phyloP scores from a whole-genome alignment of 139 green algal genomes.

The Haematococcus lacustris region DNA sequence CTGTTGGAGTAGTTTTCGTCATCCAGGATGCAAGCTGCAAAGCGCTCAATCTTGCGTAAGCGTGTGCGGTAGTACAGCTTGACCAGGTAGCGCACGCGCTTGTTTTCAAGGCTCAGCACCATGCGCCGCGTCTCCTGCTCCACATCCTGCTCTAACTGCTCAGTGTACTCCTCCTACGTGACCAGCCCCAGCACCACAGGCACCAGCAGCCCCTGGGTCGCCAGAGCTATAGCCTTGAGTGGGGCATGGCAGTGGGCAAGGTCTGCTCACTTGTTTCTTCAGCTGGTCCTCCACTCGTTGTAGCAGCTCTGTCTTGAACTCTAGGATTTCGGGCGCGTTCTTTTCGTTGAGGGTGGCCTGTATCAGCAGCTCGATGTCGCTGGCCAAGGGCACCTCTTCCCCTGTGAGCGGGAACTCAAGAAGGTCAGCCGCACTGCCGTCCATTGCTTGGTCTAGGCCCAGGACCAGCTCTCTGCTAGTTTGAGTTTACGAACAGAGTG shows the following conservation, averaged over 20 bases:
- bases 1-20: too few relatives aligned
- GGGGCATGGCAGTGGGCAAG: not conserved
- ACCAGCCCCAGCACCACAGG: not conserved
- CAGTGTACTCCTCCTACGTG: slow-evolving; percentile 6
- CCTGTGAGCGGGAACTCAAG: not conserved
- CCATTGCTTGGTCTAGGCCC: not conserved
- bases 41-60: slow-evolving; percentile 14
- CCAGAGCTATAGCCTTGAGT: too few relatives aligned
- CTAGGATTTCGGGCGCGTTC: slow-evolving; percentile 17
- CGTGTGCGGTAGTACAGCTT: slow-evolving; percentile 14
- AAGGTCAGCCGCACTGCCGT: not conserved
- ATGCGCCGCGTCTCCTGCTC: slow-evolving; percentile 12
- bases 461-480: not conserved
- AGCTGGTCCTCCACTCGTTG: not conserved
- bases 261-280: not conserved
- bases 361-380: not conserved
- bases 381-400: not conserved
- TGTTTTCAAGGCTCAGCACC: slow-evolving; percentile 13
- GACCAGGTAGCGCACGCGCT: slow-evolving; percentile 13
- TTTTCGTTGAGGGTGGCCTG: slow-evolving; percentile 21
- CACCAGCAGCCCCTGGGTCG: too few relatives aligned
- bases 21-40: slow-evolving; percentile 10
- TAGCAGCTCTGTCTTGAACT: slow-evolving; percentile 4
- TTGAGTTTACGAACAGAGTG: not conserved
- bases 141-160: slow-evolving; percentile 10